Base-by-base conservation (phyloP, 768 basidiomycete genomes). In the Cystobasidiopsis lactophilus region DNA sequence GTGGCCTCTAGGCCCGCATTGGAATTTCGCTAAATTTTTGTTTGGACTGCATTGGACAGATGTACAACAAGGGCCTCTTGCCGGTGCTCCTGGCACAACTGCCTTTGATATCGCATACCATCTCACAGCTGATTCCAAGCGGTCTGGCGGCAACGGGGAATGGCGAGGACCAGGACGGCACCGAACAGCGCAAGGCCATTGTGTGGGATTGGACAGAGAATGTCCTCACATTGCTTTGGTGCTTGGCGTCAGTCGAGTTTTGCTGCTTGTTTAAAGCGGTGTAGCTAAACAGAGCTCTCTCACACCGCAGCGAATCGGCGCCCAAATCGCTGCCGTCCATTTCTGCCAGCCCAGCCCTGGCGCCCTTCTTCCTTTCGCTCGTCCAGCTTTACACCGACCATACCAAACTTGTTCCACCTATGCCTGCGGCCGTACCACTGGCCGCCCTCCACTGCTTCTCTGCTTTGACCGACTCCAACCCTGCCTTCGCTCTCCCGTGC, bases 11-110 rank as follows among this genome's bases (percentile, higher is more conserved):
- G 31, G 10, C 38, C 14, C 38, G 30, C 18, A 13, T n/a, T 21
- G 5, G 14, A 5, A 14, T 24, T 11, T 5, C 9, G 16, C n/a
- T 46, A n/a, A 37, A 10, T 16, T 37, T 27, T 19, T 14, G 19
- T 21, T 39, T 19, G 7, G 16, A 7, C 33, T 7, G 9, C 33
- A 21, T 3, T 14, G 18, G 13, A 16, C 55, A 56, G 55, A 56
- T 56, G 55, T 56, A 41, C 50, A 56, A 56, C 44, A 56, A 56
- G 23, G 4, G n/a, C 2, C 35, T 52, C 3, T 26, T 56, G n/a
- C 40, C 54, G 41, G 39, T 33, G 31, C n/a, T 46, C 29, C 16
- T 29, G 21, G 26, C 39, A 24, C 26, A 52, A 45, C 40, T 47
- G 29, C 40, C 51, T 5, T 16, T 40, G 31, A 9, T 56, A 19